phyloP scores from a whole-genome alignment of 1,284 basidiomycete genomes.

The Somion occarium region DNA sequence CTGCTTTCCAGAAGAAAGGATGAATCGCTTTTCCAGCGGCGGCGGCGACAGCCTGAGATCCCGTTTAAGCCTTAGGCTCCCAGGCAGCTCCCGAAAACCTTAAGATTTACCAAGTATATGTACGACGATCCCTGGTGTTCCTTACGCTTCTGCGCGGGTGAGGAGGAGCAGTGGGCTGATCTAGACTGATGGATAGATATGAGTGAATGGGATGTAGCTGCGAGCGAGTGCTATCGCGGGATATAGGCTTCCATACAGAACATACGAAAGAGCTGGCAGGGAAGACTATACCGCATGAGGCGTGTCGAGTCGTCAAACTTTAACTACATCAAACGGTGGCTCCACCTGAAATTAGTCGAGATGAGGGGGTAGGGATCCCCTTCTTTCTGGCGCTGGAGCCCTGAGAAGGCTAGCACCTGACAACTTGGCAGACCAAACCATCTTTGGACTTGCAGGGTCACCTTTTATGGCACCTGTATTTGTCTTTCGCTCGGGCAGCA shows the following conservation, averaged over 20 bases:
- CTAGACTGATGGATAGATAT: constrained; percentile 1
- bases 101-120: background rate
- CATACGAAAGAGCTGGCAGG: background rate
- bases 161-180: background rate
- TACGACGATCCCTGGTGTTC: background rate
- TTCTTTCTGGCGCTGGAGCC: background rate
- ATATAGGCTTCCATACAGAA: background rate
- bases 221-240: background rate
- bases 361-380: background rate
- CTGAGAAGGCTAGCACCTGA: constrained; percentile 1
- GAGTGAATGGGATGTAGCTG: background rate
- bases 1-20: too few relatives aligned
- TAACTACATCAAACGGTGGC: constrained; percentile 1
- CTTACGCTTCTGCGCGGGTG: background rate
- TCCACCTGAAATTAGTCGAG: background rate
- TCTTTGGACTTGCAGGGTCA: background rate
- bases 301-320: background rate
- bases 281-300: background rate
- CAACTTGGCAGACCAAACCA: background rate
- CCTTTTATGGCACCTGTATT: background rate
- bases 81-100: constrained; percentile 4
- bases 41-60: constrained; percentile 9
- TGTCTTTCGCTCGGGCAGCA: background rate
- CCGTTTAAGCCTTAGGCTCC: constrained; percentile 3
- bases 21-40: constrained; percentile 5